Base-by-base conservation (phyloP, 148 eudicot genomes). In the Chenopodium berlandieri region DNA sequence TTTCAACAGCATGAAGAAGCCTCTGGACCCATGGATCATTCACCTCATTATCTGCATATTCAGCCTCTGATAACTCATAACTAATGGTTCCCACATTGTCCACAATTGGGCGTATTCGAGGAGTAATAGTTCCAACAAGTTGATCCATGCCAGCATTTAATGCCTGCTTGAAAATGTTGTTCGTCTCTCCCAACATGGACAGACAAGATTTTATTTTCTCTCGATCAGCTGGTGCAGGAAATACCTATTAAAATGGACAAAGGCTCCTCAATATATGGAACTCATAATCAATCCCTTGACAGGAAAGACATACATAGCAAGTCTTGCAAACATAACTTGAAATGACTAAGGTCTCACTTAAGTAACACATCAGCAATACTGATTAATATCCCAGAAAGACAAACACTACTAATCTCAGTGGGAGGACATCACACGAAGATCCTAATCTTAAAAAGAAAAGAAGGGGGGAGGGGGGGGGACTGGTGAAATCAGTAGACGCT, bases 11-110 rank as follows among this genome's bases (percentile, higher is more conserved):
- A 81, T 95, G 97, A 77, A 93, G 97, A 78, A 95, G 97, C 83
- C 92, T 84, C 79, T 91, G 97, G 66, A 95, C 97, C 98, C 98
- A 95, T 37, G 98, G 97, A 73, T 95, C 98, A 58, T 93, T 93
- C 12, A 95, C 91, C 85, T 93, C 98, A 68, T 95, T 93, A n/a
- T 95, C 98, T 20, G 97, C 98, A 71, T 95, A 95, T 78, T 92
- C 97, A 20, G 92, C 88, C 83, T 95, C 98, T 32, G 98, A 95
- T 4, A 95, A 88, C 88, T 95, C 97, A 9, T 93, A 95, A 82
- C 97, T 91, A 78, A 95, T 93, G 73, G 91, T 90, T 63, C 94
- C 97, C 25, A 93, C 97, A 79, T 47, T 90, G 86, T 95, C 98
- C 75, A 93, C 82, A 32, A 92, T 87, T 20, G 97, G 94, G 76